phyloP scores from a whole-genome alignment of 768 basidiomycete species.

The Serendipita indica region DNA sequence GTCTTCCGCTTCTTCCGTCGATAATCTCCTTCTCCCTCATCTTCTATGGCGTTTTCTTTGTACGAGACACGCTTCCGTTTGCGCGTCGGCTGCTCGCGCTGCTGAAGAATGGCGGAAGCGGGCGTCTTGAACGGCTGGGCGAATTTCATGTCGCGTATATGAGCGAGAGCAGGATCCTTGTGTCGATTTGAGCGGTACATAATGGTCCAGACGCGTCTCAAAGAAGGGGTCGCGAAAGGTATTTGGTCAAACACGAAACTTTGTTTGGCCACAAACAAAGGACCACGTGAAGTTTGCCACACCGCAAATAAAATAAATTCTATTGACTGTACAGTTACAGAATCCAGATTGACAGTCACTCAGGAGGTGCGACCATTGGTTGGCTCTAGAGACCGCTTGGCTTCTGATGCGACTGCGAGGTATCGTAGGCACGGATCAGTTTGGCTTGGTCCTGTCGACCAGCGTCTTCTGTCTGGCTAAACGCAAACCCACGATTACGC shows the following conservation, averaged over 20 bases:
- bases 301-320: too few relatives aligned
- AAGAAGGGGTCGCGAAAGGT: neutral
- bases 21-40: conserved; percentile 41
- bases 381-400: conserved; percentile 54
- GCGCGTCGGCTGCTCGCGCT: conserved; percentile 48
- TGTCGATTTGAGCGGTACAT: conserved; percentile 1
- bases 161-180: neutral
- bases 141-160: conserved; percentile 3
- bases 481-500: conserved; percentile 90
- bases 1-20: conserved; percentile 46
- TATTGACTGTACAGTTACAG: too few relatives aligned
- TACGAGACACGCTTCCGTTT: conserved; percentile 85
- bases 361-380: neutral
- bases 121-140: conserved; percentile 68
- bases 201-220: neutral
- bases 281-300: too few relatives aligned
- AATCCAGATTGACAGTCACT: neutral
- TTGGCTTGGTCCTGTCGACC: conserved; percentile 73
- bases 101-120: conserved; percentile 27
- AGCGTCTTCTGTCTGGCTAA: conserved; percentile 86
- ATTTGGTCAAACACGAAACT: neutral
- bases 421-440: conserved; percentile 77
- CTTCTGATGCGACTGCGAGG: conserved; percentile 53
- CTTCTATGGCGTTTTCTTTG: conserved; percentile 43
- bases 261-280: too few relatives aligned